A percentile compares a stretch with the other conserved stretches of the same genome.
Evolutionary conservation across 441 rosid genomes (phyloP).

Genomic region (Hura crepitans): DNA sequence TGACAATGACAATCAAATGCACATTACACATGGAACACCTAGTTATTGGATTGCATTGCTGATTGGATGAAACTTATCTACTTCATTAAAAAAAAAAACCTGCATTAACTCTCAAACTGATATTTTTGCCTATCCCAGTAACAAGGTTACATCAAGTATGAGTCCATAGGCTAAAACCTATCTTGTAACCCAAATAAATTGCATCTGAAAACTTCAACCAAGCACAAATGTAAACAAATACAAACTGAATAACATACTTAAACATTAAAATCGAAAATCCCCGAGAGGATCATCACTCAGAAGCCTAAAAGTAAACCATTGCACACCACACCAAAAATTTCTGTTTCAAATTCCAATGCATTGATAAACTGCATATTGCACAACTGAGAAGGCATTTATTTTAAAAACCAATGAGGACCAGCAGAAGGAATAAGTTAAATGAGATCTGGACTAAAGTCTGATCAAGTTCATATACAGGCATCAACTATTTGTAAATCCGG

Average conservation of each 20-base stretch:
- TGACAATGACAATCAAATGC: too few relatives aligned
- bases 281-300: neutral
- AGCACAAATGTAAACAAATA: too few relatives aligned
- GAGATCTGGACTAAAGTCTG: neutral
- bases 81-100: neutral
- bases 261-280: too few relatives aligned
- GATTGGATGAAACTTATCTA: neutral
- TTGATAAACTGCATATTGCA: neutral
- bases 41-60: neutral
- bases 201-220: too few relatives aligned
- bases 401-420: too few relatives aligned
- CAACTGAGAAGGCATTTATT: neutral
- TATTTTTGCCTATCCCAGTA: too few relatives aligned
- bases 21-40: neutral
- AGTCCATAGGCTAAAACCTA: too few relatives aligned
- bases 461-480: neutral
- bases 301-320: neutral
- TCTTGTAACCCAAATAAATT: too few relatives aligned
- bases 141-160: too few relatives aligned
- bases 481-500: neutral
- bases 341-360: conserved; percentile 8
- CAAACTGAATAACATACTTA: too few relatives aligned
- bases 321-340: neutral
- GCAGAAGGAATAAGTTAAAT: neutral
- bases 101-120: too few relatives aligned